Evolutionary conservation across 345 rosid species (phyloP).

Genomic region (Lepidium aucheri): DNA sequence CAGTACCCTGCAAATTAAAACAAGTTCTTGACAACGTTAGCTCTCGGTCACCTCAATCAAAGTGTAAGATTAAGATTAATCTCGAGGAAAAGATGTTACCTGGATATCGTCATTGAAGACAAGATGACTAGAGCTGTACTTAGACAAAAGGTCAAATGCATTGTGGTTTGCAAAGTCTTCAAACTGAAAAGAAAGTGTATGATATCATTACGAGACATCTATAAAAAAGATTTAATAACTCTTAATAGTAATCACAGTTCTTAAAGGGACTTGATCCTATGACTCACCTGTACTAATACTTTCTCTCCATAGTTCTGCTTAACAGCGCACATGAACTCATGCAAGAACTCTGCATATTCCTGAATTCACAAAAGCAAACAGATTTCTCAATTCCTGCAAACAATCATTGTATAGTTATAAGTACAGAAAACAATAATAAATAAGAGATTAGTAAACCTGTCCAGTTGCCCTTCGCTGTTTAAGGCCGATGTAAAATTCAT

Average conservation of each 20-base stretch:
- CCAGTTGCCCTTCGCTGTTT: conserved; percentile 76
- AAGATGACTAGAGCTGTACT: conserved; percentile 72
- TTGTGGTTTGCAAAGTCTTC: conserved; percentile 99
- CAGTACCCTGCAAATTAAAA: conserved; percentile 68
- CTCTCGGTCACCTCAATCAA: neutral
- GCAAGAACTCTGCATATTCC: conserved; percentile 89
- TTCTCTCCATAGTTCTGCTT: conserved; percentile 97
- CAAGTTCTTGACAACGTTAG: neutral
- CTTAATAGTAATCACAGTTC: neutral
- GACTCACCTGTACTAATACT: conserved; percentile 74
- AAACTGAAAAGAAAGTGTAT: conserved; percentile 45
- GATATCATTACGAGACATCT: neutral
- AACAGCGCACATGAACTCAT: conserved; percentile 91
- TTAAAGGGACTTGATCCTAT: neutral
- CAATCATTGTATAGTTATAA: neutral
- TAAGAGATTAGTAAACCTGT: conserved; percentile 36
- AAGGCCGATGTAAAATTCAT: conserved; percentile 84
- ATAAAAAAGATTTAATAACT: neutral
- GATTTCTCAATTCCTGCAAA: conserved; percentile 10
- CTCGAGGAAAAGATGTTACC: conserved; percentile 32
- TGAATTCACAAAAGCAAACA: conserved; percentile 18
- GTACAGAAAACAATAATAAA: neutral
- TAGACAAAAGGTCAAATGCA: conserved; percentile 78
- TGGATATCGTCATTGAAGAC: conserved; percentile 98
- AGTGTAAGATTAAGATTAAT: neutral